phyloP scores from a whole-genome alignment of 345 rosid genomes.

The Populus euphratica region DNA sequence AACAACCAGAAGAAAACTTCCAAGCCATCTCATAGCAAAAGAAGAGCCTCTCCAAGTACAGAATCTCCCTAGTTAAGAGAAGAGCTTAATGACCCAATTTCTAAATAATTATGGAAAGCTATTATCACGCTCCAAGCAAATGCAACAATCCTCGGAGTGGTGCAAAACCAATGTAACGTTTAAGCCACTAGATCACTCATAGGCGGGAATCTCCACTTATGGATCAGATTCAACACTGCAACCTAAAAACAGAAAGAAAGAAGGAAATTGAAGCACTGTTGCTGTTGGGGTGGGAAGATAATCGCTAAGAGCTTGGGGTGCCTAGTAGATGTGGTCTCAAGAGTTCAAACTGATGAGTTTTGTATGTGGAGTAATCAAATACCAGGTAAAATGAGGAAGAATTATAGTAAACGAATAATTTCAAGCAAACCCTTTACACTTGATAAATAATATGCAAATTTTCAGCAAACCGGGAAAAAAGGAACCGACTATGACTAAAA shows the following conservation, averaged over 20 bases:
- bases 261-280: background rate
- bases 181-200: background rate
- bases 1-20: background rate
- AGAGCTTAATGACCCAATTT: background rate
- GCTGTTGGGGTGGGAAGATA: background rate
- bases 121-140: background rate
- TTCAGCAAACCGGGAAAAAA: background rate
- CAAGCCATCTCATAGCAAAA: background rate
- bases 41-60: background rate
- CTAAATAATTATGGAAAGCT: background rate
- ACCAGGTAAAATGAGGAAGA: background rate
- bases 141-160: background rate
- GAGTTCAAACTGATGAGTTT: slow-evolving; percentile 2
- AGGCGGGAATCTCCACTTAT: background rate
- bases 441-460: background rate
- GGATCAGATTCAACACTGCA: background rate
- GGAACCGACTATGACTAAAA: background rate
- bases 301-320: background rate
- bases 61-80: background rate
- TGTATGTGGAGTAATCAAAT: background rate
- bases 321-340: background rate
- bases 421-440: background rate
- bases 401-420: background rate
- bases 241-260: background rate
- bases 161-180: background rate